Evolutionary conservation across 1,284 basidiomycete genomes (phyloP).

Genomic region (Ganoderma leucocontextum): DNA sequence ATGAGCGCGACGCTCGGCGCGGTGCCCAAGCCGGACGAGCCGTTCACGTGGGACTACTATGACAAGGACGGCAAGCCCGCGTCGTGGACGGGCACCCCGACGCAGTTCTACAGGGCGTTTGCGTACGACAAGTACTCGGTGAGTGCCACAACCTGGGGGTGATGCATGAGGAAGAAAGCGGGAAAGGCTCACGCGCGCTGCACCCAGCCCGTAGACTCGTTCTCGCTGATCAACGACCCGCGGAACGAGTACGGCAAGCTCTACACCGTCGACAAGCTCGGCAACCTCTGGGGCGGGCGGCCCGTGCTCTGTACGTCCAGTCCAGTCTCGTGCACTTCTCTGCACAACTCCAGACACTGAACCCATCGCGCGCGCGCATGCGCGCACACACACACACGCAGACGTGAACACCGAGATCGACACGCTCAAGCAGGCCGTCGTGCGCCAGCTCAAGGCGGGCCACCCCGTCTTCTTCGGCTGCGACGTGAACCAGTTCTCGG

Average conservation of each 20-base stretch:
- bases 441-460: slow-evolving; percentile 89
- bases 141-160: slow-evolving; percentile 33
- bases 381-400: slow-evolving; percentile 41
- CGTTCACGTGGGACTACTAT: slow-evolving; percentile 90
- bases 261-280: slow-evolving; percentile 94
- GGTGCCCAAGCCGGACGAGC: slow-evolving; percentile 76
- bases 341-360: background rate
- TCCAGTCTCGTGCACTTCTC: background rate
- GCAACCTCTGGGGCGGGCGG: slow-evolving; percentile 90
- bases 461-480: slow-evolving; percentile 96
- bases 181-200: background rate
- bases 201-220: slow-evolving; percentile 64
- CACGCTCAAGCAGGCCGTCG: slow-evolving; percentile 82
- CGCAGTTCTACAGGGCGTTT: slow-evolving; percentile 75
- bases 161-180: background rate
- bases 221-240: slow-evolving; percentile 96
- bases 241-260: slow-evolving; percentile 84
- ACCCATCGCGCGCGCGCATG: background rate
- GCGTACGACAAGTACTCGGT: slow-evolving; percentile 61
- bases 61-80: slow-evolving; percentile 82
- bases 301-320: slow-evolving; percentile 80
- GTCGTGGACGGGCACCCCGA: slow-evolving; percentile 82
- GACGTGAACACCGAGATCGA: slow-evolving; percentile 91
- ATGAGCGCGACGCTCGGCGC: slow-evolving; percentile 89
- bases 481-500: slow-evolving; percentile 85